Conservation (phyloP, 805 yeast species). For the Zygosaccharomyces rouxii region DNA sequence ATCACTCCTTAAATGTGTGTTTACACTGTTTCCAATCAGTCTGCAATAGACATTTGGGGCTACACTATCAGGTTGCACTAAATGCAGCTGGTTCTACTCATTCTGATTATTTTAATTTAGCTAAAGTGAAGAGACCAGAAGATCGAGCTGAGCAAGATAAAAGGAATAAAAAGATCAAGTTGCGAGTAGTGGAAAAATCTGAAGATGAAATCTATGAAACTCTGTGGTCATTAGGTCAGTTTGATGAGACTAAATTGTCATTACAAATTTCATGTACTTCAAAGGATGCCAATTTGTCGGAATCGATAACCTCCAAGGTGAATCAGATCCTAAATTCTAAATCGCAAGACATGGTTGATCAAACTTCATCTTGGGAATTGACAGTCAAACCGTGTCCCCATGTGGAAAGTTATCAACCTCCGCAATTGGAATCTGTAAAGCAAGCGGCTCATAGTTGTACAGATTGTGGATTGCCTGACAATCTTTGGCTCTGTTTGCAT, state of each 20-base stretch:
- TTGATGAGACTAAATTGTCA: constrained; percentile 1
- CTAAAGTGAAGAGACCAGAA: constrained; percentile 46
- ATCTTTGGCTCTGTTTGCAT: constrained; percentile 86
- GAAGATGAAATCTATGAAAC: constrained; percentile 33
- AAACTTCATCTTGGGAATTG: constrained; percentile 87
- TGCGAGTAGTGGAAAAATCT: constrained; percentile 29
- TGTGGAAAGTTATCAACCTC: constrained; percentile 50
- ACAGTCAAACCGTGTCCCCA: constrained; percentile 80
- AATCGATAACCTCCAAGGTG: constrained; percentile 13
- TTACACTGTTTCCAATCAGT: constrained; percentile 69
- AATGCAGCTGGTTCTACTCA: constrained; percentile 43
- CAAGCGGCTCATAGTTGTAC: constrained; percentile 45
- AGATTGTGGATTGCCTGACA: constrained; percentile 62
- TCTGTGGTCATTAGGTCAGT: constrained; percentile 23
- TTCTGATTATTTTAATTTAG: constrained; percentile 54
- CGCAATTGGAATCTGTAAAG: constrained; percentile 11
- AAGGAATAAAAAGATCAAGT: constrained; percentile 29
- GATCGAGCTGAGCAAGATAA: constrained; percentile 30
- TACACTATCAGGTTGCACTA: constrained; percentile 44
- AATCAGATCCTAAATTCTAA: constrained; percentile 26
- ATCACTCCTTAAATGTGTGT: constrained; percentile 58
- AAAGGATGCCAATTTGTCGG: constrained; percentile 3
- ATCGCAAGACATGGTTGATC: constrained; percentile 40
- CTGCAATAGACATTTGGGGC: constrained; percentile 53
- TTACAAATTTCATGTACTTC: constrained; percentile 1